phyloP scores from a whole-genome alignment of 257 asterid genomes.

The Leonotis leonurus region DNA sequence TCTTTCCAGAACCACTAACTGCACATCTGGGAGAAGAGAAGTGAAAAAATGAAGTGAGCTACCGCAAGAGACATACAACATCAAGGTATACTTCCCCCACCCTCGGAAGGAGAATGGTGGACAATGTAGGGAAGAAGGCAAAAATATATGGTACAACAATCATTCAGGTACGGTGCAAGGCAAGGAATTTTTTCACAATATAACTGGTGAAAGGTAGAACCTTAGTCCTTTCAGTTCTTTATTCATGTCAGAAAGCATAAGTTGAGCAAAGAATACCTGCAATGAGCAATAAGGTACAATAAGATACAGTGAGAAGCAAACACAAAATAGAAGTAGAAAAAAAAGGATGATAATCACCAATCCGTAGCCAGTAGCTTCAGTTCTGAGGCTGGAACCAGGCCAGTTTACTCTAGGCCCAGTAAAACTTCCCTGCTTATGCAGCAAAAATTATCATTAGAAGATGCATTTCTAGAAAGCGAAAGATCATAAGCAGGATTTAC shows the following conservation, averaged over 20 bases:
- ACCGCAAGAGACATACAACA: neutral
- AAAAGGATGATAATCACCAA: conserved; percentile 46
- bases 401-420: conserved; percentile 95
- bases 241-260: conserved; percentile 95
- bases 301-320: conserved; percentile 18
- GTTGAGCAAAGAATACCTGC: conserved; percentile 96
- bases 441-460: conserved; percentile 4
- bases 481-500: neutral
- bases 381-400: conserved; percentile 95
- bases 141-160: conserved; percentile 1
- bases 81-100: neutral
- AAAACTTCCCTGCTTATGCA: conserved; percentile 81
- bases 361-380: conserved; percentile 99
- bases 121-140: neutral
- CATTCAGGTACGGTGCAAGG: neutral
- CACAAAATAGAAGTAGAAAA: neutral
- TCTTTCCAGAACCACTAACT: conserved; percentile 98
- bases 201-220: conserved; percentile 33
- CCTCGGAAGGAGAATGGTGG: too few relatives aligned
- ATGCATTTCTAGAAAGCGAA: conserved; percentile 2
- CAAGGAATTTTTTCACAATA: neutral
- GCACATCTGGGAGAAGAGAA: conserved; percentile 64
- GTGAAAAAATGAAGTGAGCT: neutral
- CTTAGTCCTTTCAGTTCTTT: conserved; percentile 96
- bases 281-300: conserved; percentile 19